Evolutionary conservation across 768 basidiomycete genomes (phyloP).

Genomic region (Clitopilus hobsonii): DNA sequence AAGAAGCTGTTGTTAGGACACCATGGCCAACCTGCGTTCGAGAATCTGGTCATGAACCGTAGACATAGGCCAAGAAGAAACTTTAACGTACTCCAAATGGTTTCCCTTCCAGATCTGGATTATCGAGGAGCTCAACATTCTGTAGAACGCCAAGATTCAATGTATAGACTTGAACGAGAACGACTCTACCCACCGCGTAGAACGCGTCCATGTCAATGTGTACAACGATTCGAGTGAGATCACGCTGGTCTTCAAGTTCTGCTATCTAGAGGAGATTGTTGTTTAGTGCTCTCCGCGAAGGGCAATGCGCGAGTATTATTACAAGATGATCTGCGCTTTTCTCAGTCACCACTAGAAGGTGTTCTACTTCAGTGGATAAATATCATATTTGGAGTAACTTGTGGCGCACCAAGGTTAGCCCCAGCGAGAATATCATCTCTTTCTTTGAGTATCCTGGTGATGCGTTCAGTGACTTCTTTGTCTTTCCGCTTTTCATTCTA

Average conservation of each 20-base stretch:
- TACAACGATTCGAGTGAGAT: constrained; percentile 80
- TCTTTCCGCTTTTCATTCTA: constrained; percentile 91
- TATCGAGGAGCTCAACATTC: constrained; percentile 68
- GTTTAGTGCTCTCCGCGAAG: neutral
- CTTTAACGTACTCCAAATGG: constrained; percentile 61
- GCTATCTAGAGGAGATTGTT: constrained; percentile 38
- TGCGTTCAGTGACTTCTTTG: constrained; percentile 74
- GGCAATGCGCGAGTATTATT: constrained; percentile 16
- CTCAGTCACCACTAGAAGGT: constrained; percentile 55
- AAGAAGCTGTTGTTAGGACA: constrained; percentile 85
- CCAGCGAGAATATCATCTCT: constrained; percentile 54
- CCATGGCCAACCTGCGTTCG: constrained; percentile 66
- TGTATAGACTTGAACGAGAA: too few species aligned
- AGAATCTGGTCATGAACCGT: constrained; percentile 10
- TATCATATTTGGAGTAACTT: constrained; percentile 10
- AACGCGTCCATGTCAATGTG: constrained; percentile 98
- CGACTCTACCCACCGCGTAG: constrained; percentile 60
- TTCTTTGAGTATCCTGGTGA: constrained; percentile 61
- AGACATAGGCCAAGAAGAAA: constrained; percentile 11
- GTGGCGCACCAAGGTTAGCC: constrained; percentile 49
- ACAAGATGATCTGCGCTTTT: constrained; percentile 66
- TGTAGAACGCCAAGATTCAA: too few species aligned
- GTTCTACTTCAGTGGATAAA: neutral
- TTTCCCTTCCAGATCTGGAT: constrained; percentile 62
- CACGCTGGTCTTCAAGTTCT: constrained; percentile 70